Evolutionary conservation across 2,329 filamentous ascomycete genomes (phyloP).

Genomic region (Ophioceras dolichostomum): DNA sequence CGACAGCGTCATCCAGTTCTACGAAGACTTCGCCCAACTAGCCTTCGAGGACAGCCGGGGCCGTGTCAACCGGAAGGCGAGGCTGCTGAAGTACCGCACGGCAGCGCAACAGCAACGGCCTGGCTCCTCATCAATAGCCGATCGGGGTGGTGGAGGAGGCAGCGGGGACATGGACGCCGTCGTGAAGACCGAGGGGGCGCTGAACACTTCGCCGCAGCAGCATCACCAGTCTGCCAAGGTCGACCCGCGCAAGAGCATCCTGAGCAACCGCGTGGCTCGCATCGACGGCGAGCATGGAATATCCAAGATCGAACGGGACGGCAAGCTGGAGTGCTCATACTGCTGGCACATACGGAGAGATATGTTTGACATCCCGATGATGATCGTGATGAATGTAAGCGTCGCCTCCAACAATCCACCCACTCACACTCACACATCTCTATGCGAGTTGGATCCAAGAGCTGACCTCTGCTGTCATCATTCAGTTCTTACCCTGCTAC

Average conservation of each 20-base stretch:
- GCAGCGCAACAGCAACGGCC: constrained; percentile 15
- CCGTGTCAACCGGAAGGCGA: constrained; percentile 71
- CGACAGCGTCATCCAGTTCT: constrained; percentile 86
- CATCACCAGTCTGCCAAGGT: constrained; percentile 26
- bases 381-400: constrained; percentile 97
- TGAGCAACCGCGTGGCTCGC: constrained; percentile 47
- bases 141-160: constrained; percentile 17
- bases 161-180: constrained; percentile 5
- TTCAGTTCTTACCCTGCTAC: constrained; percentile 47
- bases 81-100: constrained; percentile 80
- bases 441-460: too few species aligned
- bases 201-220: neutral
- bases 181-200: constrained; percentile 14
- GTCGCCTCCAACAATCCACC: too few species aligned
- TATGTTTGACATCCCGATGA: constrained; percentile 95
- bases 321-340: constrained; percentile 88
- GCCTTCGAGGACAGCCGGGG: constrained; percentile 87
- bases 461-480: constrained; percentile 8
- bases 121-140: neutral
- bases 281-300: constrained; percentile 69
- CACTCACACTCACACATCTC: too few species aligned
- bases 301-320: constrained; percentile 70
- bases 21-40: constrained; percentile 86
- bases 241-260: constrained; percentile 32
- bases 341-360: constrained; percentile 96